These are phyloP conservation scores for Thalassia testudinum DNA, from an alignment of 116 monocot species.

Conservation along the genomic window DNA sequence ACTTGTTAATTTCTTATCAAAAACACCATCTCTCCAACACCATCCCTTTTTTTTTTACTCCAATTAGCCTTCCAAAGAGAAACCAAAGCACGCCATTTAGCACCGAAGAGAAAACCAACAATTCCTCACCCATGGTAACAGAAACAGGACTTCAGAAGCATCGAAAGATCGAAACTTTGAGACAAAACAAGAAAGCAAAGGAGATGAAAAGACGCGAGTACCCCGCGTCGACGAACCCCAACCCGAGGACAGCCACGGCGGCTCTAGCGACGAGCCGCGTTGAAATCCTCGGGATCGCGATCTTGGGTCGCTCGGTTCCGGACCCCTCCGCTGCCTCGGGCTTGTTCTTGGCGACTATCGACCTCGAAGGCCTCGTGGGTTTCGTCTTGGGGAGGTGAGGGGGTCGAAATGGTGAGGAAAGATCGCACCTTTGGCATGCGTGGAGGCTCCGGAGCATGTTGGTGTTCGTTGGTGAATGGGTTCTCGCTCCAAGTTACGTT, in stretches of 20 bases:
- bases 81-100: too few relatives aligned
- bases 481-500: too few relatives aligned
- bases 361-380: background rate
- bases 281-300: background rate
- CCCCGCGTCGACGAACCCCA: constrained; percentile 8
- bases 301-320: background rate
- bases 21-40: too few relatives aligned
- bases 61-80: too few relatives aligned
- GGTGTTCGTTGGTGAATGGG: too few relatives aligned
- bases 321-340: background rate
- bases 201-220: background rate
- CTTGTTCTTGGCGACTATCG: constrained; percentile 1
- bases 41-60: too few relatives aligned
- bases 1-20: too few relatives aligned
- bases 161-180: background rate
- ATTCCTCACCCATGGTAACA: background rate
- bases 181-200: background rate
- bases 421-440: too few relatives aligned
- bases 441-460: too few relatives aligned
- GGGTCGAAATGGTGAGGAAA: background rate
- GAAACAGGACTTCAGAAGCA: background rate
- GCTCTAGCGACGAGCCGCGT: constrained; percentile 1
- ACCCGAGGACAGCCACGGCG: constrained; percentile 1
- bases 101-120: background rate
- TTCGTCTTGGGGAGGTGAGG: background rate